Evolutionary conservation across 2,329 filamentous ascomycete genomes (phyloP), one percentile per base, ranked within the genome.

Genomic region (Emmonsia crescens): DNA sequence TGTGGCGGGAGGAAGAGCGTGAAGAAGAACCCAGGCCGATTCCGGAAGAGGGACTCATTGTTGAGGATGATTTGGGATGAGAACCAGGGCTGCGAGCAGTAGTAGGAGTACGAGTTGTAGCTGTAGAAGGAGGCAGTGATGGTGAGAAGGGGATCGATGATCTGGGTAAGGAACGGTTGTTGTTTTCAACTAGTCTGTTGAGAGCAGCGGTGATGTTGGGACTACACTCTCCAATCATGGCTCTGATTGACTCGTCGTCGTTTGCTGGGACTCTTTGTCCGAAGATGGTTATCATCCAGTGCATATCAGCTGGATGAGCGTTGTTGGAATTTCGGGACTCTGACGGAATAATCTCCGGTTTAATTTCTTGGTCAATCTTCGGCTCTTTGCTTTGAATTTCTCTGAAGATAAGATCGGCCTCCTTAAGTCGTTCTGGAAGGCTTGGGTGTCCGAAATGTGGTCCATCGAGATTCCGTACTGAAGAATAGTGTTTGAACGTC

Each of bases 401-500:
- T 5, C 36, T 38, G 12, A 10, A 56, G 67, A 66, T 59, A 3
- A 29, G 3, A 46, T 56, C 49, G 16, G 16, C 36, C n/a, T 8
- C 27, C 51, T 48, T 38, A n/a, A 56, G 56, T 24, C 54, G 55
- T 38, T 60, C 66, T 33, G 68, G 64, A 42, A 85, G 78, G 24
- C 77, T 69, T 12, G 83, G 83, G 40, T 77, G 74, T 56, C 84
- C 85, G 36, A 75, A 77, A 69, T 85, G 83, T 8, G 83, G 83
- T 6, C 84, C 84, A 64, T 81, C 73, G 54, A 82, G 72, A 67
- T 84, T 83, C 61, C 85, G 80, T 65, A 88, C 82, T 0, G 85
- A 87, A 4, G 84, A 87, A 72, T 86, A 88, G 70, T 88, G 85
- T 68, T 87, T 80, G 76, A 83, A 87, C 54, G 75, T 78, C 82